Evolutionary conservation across 1,284 basidiomycete species (phyloP), one percentile per base, ranked within the genome.

Genomic region (Spongiforma sp.): DNA sequence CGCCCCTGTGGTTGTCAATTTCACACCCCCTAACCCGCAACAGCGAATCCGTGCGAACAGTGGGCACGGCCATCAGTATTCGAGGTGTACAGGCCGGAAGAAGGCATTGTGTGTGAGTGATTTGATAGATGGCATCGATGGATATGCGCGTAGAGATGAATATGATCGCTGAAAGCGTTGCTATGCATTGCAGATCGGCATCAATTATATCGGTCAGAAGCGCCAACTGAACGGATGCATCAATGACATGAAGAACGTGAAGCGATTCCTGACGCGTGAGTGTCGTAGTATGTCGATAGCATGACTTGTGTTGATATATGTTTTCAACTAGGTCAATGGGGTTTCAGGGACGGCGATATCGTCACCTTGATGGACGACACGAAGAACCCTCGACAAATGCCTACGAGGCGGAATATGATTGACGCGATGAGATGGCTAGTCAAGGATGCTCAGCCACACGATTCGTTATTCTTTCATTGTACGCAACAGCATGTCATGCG

Each of bases 391-490:
- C 82, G 88, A 39, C 79, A 85, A 57, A 81, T 84, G 43, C 95
- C 95, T 0, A 96, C 94, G 0, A 82, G 85, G 62, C 79, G 79
- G 64, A 97, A 97, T 75, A 93, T 98, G 66, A 73, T 94, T n/a
- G 82, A 85, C 30, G 93, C 89, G 1, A 95, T 96, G 93, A 82
- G 81, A 53, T 96, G 95, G 95, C 86, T 97, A n/a, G 93, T 96
- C 4, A 78, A 81, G 32, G 88, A 83, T 65, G 94, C 95, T 2
- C 80, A 82, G 34, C 81, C 85, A 6, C 84, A 96, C 68, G 95
- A 96, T 76, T 90, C 94, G 2, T 79, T 97, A 14, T 94, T 96
- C 77, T 91, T 96, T 77, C 94, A 96, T 71, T 96, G 90, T 90
- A 73, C 61, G 87, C 24, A 43, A 30, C 30, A 36, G 30, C 5